phyloP scores from a whole-genome alignment of 441 rosid genomes.

The Arabidopsis lyrata region DNA sequence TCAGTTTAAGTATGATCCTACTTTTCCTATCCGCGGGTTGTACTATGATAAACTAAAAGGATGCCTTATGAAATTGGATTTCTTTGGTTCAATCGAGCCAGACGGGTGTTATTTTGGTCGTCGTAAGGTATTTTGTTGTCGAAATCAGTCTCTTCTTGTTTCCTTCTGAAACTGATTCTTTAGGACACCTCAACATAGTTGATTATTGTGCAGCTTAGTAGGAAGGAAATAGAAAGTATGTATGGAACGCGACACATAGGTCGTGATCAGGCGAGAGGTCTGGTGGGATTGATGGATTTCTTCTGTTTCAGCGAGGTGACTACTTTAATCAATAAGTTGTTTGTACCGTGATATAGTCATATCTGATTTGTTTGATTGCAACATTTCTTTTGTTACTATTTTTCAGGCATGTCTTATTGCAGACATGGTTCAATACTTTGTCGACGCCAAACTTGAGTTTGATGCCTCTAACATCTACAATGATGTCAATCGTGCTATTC shows the following conservation, averaged over 20 bases:
- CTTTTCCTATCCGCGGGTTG: conserved; percentile 92
- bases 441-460: conserved; percentile 93
- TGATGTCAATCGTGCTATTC: conserved; percentile 93
- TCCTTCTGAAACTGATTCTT: background rate
- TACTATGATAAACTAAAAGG: conserved; percentile 87
- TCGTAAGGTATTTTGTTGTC: conserved; percentile 62
- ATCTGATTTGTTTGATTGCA: background rate
- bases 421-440: conserved; percentile 91
- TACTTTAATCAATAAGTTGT: conserved; percentile 15
- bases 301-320: conserved; percentile 97
- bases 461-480: conserved; percentile 91
- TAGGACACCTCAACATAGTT: conserved; percentile 20
- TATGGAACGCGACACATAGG: conserved; percentile 96
- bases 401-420: conserved; percentile 94
- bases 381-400: background rate
- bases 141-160: background rate
- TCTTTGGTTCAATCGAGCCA: conserved; percentile 96
- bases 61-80: conserved; percentile 91
- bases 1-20: conserved; percentile 76
- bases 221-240: conserved; percentile 66
- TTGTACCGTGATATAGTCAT: background rate
- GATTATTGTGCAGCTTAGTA: conserved; percentile 62
- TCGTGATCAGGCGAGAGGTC: conserved; percentile 84
- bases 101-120: conserved; percentile 97
- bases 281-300: conserved; percentile 98